Percentiles rank a stretch among this genome's conserved stretches.
Evolutionary conservation across 805 yeast genomes (phyloP).

Genomic region (Wickerhamiella slavikovae): DNA sequence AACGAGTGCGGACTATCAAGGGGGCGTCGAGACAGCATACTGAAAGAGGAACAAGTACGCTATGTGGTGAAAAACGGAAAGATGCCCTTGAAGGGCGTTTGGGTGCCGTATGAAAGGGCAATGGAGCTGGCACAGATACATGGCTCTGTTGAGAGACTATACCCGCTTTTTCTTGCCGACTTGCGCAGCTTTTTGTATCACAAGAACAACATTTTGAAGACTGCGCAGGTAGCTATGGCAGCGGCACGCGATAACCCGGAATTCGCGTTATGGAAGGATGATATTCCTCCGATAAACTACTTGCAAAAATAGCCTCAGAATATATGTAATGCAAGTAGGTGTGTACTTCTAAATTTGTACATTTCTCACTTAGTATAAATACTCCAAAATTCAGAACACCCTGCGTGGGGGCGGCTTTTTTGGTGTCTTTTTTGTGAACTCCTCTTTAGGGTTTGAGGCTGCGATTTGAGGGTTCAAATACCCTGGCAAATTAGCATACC

Average conservation of each 20-base stretch:
- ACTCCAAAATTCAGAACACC: no score
- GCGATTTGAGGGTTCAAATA: no score
- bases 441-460: no score
- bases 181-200: conserved; percentile 16
- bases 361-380: no score
- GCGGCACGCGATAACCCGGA: conserved; percentile 13
- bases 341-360: no score
- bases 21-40: conserved; percentile 12
- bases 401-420: no score
- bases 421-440: no score
- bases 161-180: conserved; percentile 11
- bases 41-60: conserved; percentile 10
- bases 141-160: conserved; percentile 7
- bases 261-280: conserved; percentile 7
- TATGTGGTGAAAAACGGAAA: conserved; percentile 12
- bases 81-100: conserved; percentile 13
- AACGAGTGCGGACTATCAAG: conserved; percentile 10
- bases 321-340: no score
- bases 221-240: conserved; percentile 17
- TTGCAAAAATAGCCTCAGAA: no score
- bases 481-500: no score
- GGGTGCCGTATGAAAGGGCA: conserved; percentile 14
- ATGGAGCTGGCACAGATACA: conserved; percentile 9
- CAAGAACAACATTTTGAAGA: conserved; percentile 16
- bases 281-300: conserved; percentile 4